phyloP scores from a whole-genome alignment of 2,329 filamentous ascomycete species.

The Pochonia chlamydosporia region DNA sequence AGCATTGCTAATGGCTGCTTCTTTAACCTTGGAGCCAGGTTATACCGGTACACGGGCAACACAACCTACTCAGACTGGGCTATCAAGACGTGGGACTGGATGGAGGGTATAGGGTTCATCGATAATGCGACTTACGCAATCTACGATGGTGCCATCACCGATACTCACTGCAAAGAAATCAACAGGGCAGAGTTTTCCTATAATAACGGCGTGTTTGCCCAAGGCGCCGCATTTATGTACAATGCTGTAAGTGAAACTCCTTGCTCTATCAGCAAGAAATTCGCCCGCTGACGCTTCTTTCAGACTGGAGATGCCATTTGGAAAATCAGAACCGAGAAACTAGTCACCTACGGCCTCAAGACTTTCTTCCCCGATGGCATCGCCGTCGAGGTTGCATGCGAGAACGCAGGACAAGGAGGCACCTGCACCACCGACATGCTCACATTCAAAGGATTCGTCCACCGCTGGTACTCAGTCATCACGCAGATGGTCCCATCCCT shows the following conservation, averaged over 20 bases:
- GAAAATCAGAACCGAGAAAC: slow-evolving; percentile 40
- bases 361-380: slow-evolving; percentile 50
- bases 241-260: slow-evolving; percentile 42
- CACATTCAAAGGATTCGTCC: slow-evolving; percentile 57
- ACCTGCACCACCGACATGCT: slow-evolving; percentile 59
- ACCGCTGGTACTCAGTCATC: slow-evolving; percentile 49
- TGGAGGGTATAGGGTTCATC: slow-evolving; percentile 49
- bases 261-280: too few relatives aligned
- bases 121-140: slow-evolving; percentile 53
- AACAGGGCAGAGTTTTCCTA: slow-evolving; percentile 56
- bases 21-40: slow-evolving; percentile 61
- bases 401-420: slow-evolving; percentile 36
- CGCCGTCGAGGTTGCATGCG: slow-evolving; percentile 57
- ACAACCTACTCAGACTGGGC: slow-evolving; percentile 60
- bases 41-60: slow-evolving; percentile 66
- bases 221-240: slow-evolving; percentile 60
- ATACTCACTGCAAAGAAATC: slow-evolving; percentile 47
- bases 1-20: slow-evolving; percentile 53
- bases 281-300: too few relatives aligned
- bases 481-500: slow-evolving; percentile 51
- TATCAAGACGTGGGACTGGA: slow-evolving; percentile 58
- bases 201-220: slow-evolving; percentile 51
- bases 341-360: slow-evolving; percentile 28
- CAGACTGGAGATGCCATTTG: slow-evolving; percentile 46
- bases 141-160: slow-evolving; percentile 51